These are phyloP conservation scores for Penicillium fuscoglaucum DNA, from an alignment of 2,329 filamentous ascomycete species.

Conservation along the genomic window DNA sequence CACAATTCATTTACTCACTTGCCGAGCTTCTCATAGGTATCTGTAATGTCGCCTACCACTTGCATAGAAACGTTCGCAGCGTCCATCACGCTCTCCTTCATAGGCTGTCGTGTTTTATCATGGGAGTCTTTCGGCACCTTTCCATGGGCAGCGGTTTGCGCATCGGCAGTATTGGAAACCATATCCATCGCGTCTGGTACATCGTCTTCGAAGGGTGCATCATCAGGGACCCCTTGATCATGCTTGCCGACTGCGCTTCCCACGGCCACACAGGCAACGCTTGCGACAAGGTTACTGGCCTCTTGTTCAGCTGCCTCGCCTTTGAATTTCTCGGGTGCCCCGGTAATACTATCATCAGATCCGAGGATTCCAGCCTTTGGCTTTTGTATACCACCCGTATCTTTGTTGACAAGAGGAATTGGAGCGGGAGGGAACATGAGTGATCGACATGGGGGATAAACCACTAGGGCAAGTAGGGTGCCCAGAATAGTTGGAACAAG, in stretches of 20 bases:
- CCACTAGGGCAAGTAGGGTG: conserved; percentile 65
- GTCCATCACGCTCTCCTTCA: conserved; percentile 74
- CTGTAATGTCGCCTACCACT: conserved; percentile 58
- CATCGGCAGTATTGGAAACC: conserved; percentile 55
- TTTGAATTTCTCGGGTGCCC: conserved; percentile 78
- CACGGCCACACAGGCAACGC: conserved; percentile 69
- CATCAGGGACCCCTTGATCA: conserved; percentile 63
- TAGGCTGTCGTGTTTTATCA: conserved; percentile 76
- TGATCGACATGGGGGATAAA: conserved; percentile 62
- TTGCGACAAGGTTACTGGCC: conserved; percentile 75
- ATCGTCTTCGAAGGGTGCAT: conserved; percentile 51
- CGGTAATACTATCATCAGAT: conserved; percentile 74
- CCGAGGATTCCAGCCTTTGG: conserved; percentile 74
- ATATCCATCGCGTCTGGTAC: conserved; percentile 63
- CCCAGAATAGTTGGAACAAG: conserved; percentile 61
- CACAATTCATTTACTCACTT: conserved; percentile 47
- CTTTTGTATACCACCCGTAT: conserved; percentile 73
- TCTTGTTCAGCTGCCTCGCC: conserved; percentile 83
- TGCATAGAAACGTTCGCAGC: conserved; percentile 75
- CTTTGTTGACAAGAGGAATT: conserved; percentile 67
- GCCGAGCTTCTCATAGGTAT: conserved; percentile 64
- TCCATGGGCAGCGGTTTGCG: conserved; percentile 56
- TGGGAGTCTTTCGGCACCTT: conserved; percentile 53
- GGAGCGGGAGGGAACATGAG: conserved; percentile 76
- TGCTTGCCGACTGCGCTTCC: conserved; percentile 76